A percentile compares a stretch with the other conserved stretches of the same genome.
phyloP scores from a whole-genome alignment of 306 rosid genomes.

The Coriaria nepalensis region DNA sequence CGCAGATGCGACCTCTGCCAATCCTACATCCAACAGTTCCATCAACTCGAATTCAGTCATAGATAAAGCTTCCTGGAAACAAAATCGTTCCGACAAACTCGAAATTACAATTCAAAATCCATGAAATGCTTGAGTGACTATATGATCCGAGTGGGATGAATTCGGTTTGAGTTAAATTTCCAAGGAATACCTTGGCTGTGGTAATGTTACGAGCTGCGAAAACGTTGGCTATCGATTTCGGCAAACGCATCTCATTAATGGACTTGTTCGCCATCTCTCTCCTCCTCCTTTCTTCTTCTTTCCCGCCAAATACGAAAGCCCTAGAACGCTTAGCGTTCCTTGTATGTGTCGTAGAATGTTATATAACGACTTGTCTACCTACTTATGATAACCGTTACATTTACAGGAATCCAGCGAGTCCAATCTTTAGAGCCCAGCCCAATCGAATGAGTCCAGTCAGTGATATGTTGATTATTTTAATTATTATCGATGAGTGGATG shows the following conservation, averaged over 20 bases:
- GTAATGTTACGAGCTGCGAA: slow-evolving; percentile 70
- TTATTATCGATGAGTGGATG: no score
- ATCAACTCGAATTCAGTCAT: slow-evolving; percentile 75
- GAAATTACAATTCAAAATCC: neutral
- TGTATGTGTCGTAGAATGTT: no score
- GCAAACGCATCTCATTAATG: slow-evolving; percentile 60
- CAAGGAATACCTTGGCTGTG: slow-evolving; percentile 51
- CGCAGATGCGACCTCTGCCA: slow-evolving; percentile 50
- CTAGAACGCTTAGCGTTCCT: neutral
- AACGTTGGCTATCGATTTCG: slow-evolving; percentile 50
- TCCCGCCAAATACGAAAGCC: slow-evolving; percentile 27
- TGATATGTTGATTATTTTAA: no score
- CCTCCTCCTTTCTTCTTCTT: neutral
- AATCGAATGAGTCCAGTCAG: no score
- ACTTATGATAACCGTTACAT: no score
- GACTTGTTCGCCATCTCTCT: slow-evolving; percentile 76
- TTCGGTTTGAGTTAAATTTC: no score
- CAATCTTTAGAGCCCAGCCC: no score
- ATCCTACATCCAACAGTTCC: slow-evolving; percentile 70
- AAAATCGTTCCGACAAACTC: neutral
- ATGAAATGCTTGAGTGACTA: no score
- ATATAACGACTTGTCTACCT: no score
- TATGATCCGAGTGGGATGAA: no score
- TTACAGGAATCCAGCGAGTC: no score
- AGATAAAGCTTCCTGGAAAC: slow-evolving; percentile 59